These are phyloP conservation scores for Botrytis medusae DNA, from an alignment of 2,329 filamentous ascomycete species.

Conservation along the genomic window DNA sequence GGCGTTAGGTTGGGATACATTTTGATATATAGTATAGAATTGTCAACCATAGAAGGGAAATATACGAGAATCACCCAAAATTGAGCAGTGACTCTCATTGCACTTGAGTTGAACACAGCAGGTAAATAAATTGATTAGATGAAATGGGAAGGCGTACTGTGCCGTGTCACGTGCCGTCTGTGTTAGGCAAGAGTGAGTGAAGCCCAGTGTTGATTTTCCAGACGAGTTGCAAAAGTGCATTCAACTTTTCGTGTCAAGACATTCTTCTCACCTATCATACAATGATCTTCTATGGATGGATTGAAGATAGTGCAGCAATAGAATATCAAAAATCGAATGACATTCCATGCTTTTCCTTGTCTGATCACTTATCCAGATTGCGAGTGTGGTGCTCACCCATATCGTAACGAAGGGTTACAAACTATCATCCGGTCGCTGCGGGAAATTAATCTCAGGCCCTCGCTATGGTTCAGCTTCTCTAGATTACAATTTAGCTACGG, in stretches of 20 bases:
- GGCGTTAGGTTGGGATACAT: neutral
- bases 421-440: neutral
- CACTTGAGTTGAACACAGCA: neutral
- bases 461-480: conserved; percentile 1
- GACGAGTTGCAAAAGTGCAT: neutral
- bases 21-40: neutral
- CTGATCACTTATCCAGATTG: neutral
- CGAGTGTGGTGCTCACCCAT: neutral
- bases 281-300: neutral
- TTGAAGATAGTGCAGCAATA: neutral
- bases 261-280: neutral
- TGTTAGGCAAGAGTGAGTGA: neutral
- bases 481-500: conserved; percentile 5
- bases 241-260: neutral
- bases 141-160: conserved; percentile 4
- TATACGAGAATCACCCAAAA: neutral
- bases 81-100: neutral
- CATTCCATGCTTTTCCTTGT: neutral
- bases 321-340: neutral
- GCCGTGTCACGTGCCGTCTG: neutral
- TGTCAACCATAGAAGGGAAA: neutral
- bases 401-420: neutral
- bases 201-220: neutral
- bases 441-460: neutral
- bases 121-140: neutral